Evolutionary conservation across 148 eudicot species (phyloP).

Genomic region (Rhododendron kiyosumense): DNA sequence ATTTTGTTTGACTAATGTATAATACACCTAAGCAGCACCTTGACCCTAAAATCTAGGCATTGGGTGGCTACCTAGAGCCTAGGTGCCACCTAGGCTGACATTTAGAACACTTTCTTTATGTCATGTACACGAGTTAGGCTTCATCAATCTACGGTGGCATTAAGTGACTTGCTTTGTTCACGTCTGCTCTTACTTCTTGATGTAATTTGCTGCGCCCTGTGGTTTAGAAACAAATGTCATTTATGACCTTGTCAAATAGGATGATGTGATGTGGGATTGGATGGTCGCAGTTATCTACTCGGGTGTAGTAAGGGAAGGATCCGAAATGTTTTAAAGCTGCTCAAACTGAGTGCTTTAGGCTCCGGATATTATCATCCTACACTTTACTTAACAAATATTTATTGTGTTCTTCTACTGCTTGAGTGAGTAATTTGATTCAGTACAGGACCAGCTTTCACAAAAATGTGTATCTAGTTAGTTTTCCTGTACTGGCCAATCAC

Average conservation of each 20-base stretch:
- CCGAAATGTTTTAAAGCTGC: neutral
- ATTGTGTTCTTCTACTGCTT: neutral
- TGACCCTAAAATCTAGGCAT: too few relatives aligned
- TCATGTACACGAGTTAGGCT: neutral
- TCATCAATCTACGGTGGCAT: neutral
- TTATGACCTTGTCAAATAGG: neutral
- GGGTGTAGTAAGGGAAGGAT: neutral
- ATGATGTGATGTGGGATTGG: neutral
- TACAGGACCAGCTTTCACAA: neutral
- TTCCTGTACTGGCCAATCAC: neutral
- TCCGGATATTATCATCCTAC: too few relatives aligned
- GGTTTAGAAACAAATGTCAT: neutral
- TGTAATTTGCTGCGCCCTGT: neutral
- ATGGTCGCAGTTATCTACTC: neutral
- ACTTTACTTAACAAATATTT: neutral
- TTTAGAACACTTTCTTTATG: too few relatives aligned
- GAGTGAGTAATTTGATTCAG: neutral
- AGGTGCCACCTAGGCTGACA: too few relatives aligned
- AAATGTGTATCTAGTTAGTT: neutral
- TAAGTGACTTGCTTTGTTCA: neutral
- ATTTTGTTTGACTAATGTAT: too few relatives aligned
- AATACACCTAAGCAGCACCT: too few relatives aligned
- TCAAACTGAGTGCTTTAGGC: neutral
- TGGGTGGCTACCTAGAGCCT: too few relatives aligned
- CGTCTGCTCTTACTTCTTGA: neutral